phyloP scores from a whole-genome alignment of 1,139 yeast species.

The Yamadazyma dushanensis region DNA sequence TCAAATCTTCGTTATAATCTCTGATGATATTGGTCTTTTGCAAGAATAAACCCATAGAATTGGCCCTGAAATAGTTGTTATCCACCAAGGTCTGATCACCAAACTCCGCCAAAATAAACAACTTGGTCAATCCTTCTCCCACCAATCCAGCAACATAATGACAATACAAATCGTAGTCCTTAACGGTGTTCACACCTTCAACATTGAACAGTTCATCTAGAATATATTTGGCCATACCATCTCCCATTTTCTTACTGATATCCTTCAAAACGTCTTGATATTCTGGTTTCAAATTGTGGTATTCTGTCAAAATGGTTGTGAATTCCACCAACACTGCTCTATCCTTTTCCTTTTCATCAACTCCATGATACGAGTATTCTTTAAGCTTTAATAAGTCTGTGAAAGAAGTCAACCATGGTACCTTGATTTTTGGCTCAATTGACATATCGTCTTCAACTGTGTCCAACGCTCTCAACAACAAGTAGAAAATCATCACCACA shows the following conservation, averaged over 20 bases:
- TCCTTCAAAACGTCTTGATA: slow-evolving; percentile 79
- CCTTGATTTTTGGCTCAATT: slow-evolving; percentile 64
- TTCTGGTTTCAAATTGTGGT: slow-evolving; percentile 67
- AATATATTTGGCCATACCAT: slow-evolving; percentile 96
- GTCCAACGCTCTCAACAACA: slow-evolving; percentile 86
- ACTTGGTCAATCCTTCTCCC: slow-evolving; percentile 89
- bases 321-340: slow-evolving; percentile 77
- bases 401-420: slow-evolving; percentile 73
- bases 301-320: slow-evolving; percentile 66
- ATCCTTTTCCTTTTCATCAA: slow-evolving; percentile 77
- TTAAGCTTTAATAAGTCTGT: slow-evolving; percentile 57
- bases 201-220: slow-evolving; percentile 74
- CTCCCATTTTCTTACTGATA: slow-evolving; percentile 84
- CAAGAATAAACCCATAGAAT: slow-evolving; percentile 92
- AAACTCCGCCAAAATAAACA: slow-evolving; percentile 70
- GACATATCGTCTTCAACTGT: slow-evolving; percentile 98
- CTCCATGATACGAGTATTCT: slow-evolving; percentile 82
- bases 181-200: slow-evolving; percentile 73
- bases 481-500: slow-evolving; percentile 79
- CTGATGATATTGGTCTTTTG: slow-evolving; percentile 95
- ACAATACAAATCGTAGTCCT: slow-evolving; percentile 88
- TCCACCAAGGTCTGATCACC: slow-evolving; percentile 51
- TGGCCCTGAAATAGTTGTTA: slow-evolving; percentile 58
- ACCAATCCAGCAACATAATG: slow-evolving; percentile 97
- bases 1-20: slow-evolving; percentile 90